Base-by-base conservation (phyloP, 2,329 filamentous ascomycete species). In the Massarina eburnea region DNA sequence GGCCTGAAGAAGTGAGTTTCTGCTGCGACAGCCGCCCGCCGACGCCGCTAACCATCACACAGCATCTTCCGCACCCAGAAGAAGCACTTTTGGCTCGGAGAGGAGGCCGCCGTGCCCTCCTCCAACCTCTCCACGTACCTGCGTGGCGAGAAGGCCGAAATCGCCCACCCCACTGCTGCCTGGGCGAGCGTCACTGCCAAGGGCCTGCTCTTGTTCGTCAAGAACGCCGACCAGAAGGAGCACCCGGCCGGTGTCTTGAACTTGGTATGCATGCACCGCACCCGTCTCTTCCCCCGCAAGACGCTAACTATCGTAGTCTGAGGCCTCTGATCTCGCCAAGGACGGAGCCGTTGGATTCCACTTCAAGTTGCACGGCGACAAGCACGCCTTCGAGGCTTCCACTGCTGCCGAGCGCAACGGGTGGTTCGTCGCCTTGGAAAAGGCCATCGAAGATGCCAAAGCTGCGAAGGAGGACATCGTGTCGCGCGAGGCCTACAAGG, bases 131-230 rank as follows among this genome's bases (percentile, higher is more conserved):
- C 79, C 58, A 76, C 80, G 61, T 96, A 92, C 78, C 80, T 95
- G 61, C 89, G 91, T 75, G 85, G 84, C 64, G 91, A 96, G 82
- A 96, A 96, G 85, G 80, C 85, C 45, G 80, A 85, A 43, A 79
- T 85, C 57, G 86, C 88, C 51, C 86, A 95, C 76, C 81, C 88
- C 57, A 86, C 87, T 61, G 86, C 84, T 59, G 88, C 94, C 27
- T 96, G 94, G 90, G 90, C 92, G 54, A 85, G 84, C 59, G 84
- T 95, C 80, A 96, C 92, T 48, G 92, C 92, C 72, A 95, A 95
- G 80, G 94, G 94, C 67, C 86, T 97, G 17, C 79, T 97, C 33
- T 96, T 95, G 81, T 88, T 89, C 74, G 86, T 87, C 74, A 91
- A 92, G 83, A 85, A 89, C 73, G 78, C 81, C 41, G 81, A 84